phyloP scores from a whole-genome alignment of 1,284 basidiomycete genomes.

The Ceratobasidium sp. region DNA sequence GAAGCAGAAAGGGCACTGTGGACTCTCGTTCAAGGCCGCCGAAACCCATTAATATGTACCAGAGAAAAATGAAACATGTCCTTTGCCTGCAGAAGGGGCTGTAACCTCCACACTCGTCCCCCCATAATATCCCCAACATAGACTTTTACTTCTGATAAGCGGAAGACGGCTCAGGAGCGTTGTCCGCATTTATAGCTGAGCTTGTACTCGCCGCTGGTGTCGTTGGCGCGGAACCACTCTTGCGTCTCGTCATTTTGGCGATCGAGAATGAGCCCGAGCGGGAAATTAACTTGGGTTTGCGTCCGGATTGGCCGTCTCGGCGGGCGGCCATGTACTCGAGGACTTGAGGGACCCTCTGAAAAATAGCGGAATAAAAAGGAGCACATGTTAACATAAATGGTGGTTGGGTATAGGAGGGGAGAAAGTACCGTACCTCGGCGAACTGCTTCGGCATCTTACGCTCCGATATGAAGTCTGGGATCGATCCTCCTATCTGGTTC shows the following conservation, averaged over 20 bases:
- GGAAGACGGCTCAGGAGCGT: background rate
- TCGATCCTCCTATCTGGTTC: constrained; percentile 74
- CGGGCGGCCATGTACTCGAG: constrained; percentile 36
- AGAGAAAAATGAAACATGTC: background rate
- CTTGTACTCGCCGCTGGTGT: constrained; percentile 17
- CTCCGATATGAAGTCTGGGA: constrained; percentile 72
- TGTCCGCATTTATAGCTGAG: constrained; percentile 9
- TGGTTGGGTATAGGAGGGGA: background rate
- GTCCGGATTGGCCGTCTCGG: constrained; percentile 26
- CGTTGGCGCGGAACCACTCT: background rate
- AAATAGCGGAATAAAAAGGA: background rate
- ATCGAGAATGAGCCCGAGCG: constrained; percentile 33
- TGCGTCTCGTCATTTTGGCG: constrained; percentile 8
- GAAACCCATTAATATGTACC: background rate
- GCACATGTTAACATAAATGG: background rate
- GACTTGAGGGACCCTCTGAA: constrained; percentile 26
- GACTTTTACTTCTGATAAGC: background rate
- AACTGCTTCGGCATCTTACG: constrained; percentile 69
- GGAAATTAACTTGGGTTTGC: constrained; percentile 28
- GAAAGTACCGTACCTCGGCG: constrained; percentile 61
- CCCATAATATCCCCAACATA: background rate
- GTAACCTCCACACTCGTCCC: no score
- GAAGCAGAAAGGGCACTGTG: no score
- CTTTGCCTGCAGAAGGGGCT: background rate
- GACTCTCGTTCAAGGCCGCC: background rate